A percentile compares a stretch with the other conserved stretches of the same genome.
Evolutionary conservation across 352 stramenopile species (phyloP).

Genomic region (Phytophthora multivora): DNA sequence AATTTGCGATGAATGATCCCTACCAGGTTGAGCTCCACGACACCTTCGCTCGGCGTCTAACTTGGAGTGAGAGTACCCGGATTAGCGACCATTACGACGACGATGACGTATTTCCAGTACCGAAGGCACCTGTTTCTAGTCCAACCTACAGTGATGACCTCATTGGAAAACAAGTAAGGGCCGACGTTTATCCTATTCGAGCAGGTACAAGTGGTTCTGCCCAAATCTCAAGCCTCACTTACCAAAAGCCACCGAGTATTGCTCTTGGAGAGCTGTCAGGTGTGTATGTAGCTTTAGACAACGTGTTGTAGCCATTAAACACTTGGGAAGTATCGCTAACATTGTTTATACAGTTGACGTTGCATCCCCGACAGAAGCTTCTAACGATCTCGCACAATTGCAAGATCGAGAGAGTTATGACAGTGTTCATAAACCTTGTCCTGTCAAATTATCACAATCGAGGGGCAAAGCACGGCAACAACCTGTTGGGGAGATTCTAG

Average conservation of each 20-base stretch:
- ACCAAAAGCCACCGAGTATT: conserved; percentile 5
- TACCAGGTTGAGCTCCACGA: conserved; percentile 26
- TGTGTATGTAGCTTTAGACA: neutral
- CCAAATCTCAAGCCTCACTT: neutral
- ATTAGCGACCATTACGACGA: conserved; percentile 1
- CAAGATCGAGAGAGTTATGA: too few relatives aligned
- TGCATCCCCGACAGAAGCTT: neutral
- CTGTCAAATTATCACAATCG: neutral
- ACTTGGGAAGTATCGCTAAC: neutral
- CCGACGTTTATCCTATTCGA: conserved; percentile 12
- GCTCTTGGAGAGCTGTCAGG: conserved; percentile 18
- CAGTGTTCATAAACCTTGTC: neutral
- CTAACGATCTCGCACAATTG: too few relatives aligned
- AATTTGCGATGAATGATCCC: conserved; percentile 1
- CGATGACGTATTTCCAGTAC: conserved; percentile 33
- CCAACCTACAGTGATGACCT: conserved; percentile 16
- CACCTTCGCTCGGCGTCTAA: conserved; percentile 26
- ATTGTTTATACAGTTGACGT: neutral
- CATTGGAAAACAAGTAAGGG: neutral
- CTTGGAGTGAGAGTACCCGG: conserved; percentile 6
- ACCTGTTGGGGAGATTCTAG: conserved; percentile 27
- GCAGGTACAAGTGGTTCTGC: neutral
- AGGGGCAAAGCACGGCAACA: neutral
- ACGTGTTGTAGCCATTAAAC: too few relatives aligned
- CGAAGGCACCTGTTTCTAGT: conserved; percentile 19